phyloP scores from a whole-genome alignment of 1,139 yeast genomes.

The Magnusiomyces suaveolens region DNA sequence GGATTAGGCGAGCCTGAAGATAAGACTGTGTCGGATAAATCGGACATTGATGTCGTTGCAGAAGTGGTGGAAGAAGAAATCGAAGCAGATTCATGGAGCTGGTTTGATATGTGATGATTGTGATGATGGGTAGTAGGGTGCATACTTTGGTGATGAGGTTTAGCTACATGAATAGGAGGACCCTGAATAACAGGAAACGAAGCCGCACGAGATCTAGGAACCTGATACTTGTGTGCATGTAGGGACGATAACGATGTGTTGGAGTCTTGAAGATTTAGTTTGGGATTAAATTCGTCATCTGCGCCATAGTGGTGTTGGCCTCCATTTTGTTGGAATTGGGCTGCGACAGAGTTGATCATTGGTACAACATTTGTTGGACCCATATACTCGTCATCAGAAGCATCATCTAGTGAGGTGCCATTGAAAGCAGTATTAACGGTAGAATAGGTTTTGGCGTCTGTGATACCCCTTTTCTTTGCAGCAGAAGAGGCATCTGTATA shows the following conservation, averaged over 20 bases:
- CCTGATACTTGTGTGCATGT: background rate
- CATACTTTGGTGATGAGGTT: background rate
- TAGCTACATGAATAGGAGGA: background rate
- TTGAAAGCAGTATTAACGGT: conserved; percentile 8
- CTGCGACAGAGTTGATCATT: conserved; percentile 3
- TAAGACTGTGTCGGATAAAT: background rate
- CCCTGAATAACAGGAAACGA: background rate
- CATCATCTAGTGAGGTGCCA: conserved; percentile 15
- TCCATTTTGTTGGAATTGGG: conserved; percentile 3
- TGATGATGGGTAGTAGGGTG: background rate
- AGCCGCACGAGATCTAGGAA: background rate
- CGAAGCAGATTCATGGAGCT: background rate
- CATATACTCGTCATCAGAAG: conserved; percentile 11
- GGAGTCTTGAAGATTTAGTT: conserved; percentile 1
- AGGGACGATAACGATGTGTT: background rate
- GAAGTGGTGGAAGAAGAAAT: background rate
- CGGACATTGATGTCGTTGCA: background rate
- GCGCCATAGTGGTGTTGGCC: conserved; percentile 6
- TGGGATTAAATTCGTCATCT: too few species aligned
- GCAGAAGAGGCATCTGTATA: background rate
- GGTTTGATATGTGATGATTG: background rate
- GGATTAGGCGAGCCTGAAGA: background rate
- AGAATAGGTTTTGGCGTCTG: background rate
- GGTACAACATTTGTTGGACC: background rate
- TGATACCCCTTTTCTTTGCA: background rate